Base-by-base conservation (phyloP, 345 rosid species). In the Linum tenue region DNA sequence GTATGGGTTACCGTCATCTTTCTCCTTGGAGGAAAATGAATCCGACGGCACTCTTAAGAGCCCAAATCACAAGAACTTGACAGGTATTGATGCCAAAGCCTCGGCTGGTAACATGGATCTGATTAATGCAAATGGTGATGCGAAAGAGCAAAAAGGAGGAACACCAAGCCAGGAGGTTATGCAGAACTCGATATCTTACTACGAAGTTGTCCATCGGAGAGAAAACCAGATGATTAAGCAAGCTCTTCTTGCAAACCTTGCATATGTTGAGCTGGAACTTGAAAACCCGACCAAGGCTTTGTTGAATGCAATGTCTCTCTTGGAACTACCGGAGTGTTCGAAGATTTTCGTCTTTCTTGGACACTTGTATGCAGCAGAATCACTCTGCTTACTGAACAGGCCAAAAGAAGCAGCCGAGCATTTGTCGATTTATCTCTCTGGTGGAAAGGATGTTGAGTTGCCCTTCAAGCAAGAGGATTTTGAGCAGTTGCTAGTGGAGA, bases 281-380 rank as follows among this genome's bases (percentile, higher is more conserved):
- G 97, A 83, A 77, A 87, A 89, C 78, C 96, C 97, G 37, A 55
- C 80, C 62, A 85, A 77, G 77, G 96, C 94, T 55, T 83, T 95
- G 66, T 75, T 85, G 14, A 68, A 78, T 14, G 85, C 96, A n/a
- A 81, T 60, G 64, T 84, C 90, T 69, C 89, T 95, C 51, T 76
- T 95, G 74, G 86, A 86, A 69, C 77, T 83, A 69, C 76, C 85
- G 7, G 83, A 74, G 60, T 87, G 91, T 77, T 87, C 92, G 1
- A 89, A 77, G 76, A 80, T 90, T 61, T 91, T 83, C 67, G 42
- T 76, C 55, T 95, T 84, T 83, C 77, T 95, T 48, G 91, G 89
- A 63, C 99, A 79, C 68, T 64, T 84, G 7, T 95, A 95, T 76
- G 94, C 86, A 63, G 97, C 97, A 2, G 99, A 95, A 84, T 95